These are phyloP conservation scores for Penicillium goetzii DNA, from an alignment of 495 filamentous ascomycete genomes.

Conservation along the genomic window DNA sequence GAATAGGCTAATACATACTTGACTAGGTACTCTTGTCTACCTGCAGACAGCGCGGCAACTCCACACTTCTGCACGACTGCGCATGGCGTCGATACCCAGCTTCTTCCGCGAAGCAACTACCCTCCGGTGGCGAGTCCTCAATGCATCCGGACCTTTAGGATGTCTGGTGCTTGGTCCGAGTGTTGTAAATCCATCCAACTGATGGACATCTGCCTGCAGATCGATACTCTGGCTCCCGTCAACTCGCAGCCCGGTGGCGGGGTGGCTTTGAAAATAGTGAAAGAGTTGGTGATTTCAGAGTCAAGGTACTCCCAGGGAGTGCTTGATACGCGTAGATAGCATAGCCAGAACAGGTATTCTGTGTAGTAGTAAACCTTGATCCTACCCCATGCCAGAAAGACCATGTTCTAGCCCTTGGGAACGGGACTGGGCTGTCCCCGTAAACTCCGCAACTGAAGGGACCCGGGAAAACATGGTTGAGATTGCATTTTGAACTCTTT, in stretches of 20 bases:
- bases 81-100: constrained; percentile 11
- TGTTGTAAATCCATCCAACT: constrained; percentile 22
- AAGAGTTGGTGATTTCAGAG: not conserved
- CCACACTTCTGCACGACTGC: constrained; percentile 25
- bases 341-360: not conserved
- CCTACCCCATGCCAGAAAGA: not conserved
- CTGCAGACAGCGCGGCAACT: constrained; percentile 15
- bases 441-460: constrained; percentile 11
- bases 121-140: not conserved
- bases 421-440: constrained; percentile 11
- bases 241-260: not conserved
- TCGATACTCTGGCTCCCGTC: constrained; percentile 4
- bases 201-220: constrained; percentile 21
- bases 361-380: constrained; percentile 14
- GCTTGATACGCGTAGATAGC: not conserved
- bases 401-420: constrained; percentile 17
- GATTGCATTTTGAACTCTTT: constrained; percentile 9
- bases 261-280: not conserved
- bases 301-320: not conserved
- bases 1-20: not conserved
- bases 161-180: not conserved
- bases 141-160: not conserved
- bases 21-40: not conserved
- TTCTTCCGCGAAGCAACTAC: not conserved
- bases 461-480: constrained; percentile 10